phyloP scores from a whole-genome alignment of 2,329 filamentous ascomycete species.

The Fusarium udum region DNA sequence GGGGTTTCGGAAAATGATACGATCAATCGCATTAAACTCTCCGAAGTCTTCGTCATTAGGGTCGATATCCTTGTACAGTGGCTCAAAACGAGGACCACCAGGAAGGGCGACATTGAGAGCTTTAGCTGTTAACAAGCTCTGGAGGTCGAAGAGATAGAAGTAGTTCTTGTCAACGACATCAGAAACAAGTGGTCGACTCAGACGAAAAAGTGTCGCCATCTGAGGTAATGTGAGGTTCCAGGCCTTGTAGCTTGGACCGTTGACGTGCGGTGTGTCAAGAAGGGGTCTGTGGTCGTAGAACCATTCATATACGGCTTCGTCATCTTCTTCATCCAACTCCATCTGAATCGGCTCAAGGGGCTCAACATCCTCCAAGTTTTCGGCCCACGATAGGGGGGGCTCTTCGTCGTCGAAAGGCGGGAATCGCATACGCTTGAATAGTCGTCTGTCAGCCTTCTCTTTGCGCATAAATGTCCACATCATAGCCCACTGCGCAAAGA shows the following conservation, averaged over 20 bases:
- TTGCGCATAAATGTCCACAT: conserved; percentile 99
- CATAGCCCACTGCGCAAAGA: conserved; percentile 98
- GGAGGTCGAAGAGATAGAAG: conserved; percentile 95
- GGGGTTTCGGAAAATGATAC: conserved; percentile 96
- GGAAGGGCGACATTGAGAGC: conserved; percentile 96
- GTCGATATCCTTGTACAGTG: conserved; percentile 97
- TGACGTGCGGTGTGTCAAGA: conserved; percentile 90
- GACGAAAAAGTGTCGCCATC: conserved; percentile 93
- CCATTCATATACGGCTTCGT: conserved; percentile 92
- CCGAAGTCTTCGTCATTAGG: conserved; percentile 99
- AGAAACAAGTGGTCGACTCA: conserved; percentile 89
- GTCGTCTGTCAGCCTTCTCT: conserved; percentile 92
- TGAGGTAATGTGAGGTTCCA: conserved; percentile 95
- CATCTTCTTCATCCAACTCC: conserved; percentile 95
- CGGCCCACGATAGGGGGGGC: conserved; percentile 95
- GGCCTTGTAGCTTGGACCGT: conserved; percentile 93
- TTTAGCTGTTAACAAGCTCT: conserved; percentile 95
- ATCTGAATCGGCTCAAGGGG: conserved; percentile 98
- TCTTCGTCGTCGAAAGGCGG: conserved; percentile 99
- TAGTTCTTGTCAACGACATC: conserved; percentile 97
- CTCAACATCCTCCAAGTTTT: conserved; percentile 98
- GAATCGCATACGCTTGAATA: conserved; percentile 99
- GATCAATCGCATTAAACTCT: conserved; percentile 99
- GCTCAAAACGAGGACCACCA: conserved; percentile 96
- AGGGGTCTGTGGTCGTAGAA: conserved; percentile 95